Evolutionary conservation across 2,329 filamentous ascomycete species (phyloP).

Genomic region (Neopestalotiopsis clavispora): DNA sequence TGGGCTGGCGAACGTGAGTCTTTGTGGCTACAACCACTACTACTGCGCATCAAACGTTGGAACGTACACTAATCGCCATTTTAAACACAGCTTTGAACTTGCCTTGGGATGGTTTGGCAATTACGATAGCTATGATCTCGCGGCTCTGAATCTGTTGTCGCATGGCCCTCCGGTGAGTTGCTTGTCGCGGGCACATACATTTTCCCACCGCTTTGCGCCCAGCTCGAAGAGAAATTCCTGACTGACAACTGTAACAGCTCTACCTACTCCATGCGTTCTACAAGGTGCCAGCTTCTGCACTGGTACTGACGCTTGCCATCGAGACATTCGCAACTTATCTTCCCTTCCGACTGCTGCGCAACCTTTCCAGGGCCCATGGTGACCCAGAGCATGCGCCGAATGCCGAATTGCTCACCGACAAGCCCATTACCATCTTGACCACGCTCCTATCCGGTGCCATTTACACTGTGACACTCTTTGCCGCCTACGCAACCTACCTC

Average conservation of each 20-base stretch:
- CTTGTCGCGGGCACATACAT: not conserved
- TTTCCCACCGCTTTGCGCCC: not conserved
- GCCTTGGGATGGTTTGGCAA: constrained; percentile 74
- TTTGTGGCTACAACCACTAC: not conserved
- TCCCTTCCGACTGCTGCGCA: constrained; percentile 77
- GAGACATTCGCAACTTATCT: constrained; percentile 71
- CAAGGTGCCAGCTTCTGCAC: constrained; percentile 65
- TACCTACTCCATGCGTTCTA: constrained; percentile 83
- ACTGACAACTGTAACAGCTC: constrained; percentile 48
- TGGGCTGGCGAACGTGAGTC: constrained; percentile 61
- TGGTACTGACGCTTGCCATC: constrained; percentile 66
- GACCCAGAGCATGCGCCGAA: constrained; percentile 60
- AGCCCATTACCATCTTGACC: constrained; percentile 66
- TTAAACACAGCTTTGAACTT: constrained; percentile 66
- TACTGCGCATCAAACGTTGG: not conserved
- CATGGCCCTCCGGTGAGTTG: constrained; percentile 71
- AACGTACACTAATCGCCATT: not conserved
- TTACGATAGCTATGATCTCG: constrained; percentile 76
- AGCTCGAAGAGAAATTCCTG: not conserved
- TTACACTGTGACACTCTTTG: constrained; percentile 75
- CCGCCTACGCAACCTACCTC: constrained; percentile 72
- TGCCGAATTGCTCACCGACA: constrained; percentile 68
- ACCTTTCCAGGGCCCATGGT: constrained; percentile 67
- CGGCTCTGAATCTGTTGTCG: constrained; percentile 69
- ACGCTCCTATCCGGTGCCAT: constrained; percentile 72